Percentiles rank a stretch among this genome's conserved stretches.
Evolutionary conservation across 208 protist species (phyloP).

Genomic region (Trypanosoma mega): DNA sequence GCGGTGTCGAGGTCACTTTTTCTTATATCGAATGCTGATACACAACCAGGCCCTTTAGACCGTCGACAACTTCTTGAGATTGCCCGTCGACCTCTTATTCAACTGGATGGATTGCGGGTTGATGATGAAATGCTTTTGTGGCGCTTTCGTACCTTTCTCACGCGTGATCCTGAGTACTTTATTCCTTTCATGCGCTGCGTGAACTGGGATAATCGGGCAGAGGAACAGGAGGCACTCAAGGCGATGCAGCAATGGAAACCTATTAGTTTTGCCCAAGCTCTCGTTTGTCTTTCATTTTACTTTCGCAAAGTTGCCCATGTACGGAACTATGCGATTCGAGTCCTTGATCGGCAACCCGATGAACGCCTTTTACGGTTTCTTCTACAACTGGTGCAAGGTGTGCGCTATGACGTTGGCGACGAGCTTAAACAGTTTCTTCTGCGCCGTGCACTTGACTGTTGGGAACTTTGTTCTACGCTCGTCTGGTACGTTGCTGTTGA

Average conservation of each 20-base stretch:
- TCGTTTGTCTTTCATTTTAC: slow-evolving; percentile 72
- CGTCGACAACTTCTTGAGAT: slow-evolving; percentile 63
- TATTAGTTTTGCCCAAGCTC: slow-evolving; percentile 58
- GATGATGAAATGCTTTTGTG: slow-evolving; percentile 93
- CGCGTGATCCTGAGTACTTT: slow-evolving; percentile 72
- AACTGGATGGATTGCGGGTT: slow-evolving; percentile 49
- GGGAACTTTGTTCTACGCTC: slow-evolving; percentile 79
- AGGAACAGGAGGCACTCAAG: slow-evolving; percentile 67
- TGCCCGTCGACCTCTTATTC: slow-evolving; percentile 49
- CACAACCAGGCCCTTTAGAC: slow-evolving; percentile 60
- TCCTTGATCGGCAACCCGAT: slow-evolving; percentile 49
- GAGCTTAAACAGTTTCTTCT: slow-evolving; percentile 63
- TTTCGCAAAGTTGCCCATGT: slow-evolving; percentile 60
- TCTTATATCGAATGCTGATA: slow-evolving; percentile 47
- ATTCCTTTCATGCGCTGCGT: slow-evolving; percentile 92
- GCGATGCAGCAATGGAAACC: slow-evolving; percentile 67
- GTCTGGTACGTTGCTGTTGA: slow-evolving; percentile 71
- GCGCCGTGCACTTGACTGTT: slow-evolving; percentile 47
- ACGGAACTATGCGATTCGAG: slow-evolving; percentile 66
- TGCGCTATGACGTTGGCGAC: slow-evolving; percentile 69
- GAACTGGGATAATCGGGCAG: slow-evolving; percentile 79
- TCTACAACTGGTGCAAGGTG: slow-evolving; percentile 78
- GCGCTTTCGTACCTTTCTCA: slow-evolving; percentile 90
- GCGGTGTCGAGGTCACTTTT: slow-evolving; percentile 58
- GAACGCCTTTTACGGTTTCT: slow-evolving; percentile 41